Evolutionary conservation across 73 alveolate genomes (phyloP).

Genomic region (Paramecium sonneborni): DNA sequence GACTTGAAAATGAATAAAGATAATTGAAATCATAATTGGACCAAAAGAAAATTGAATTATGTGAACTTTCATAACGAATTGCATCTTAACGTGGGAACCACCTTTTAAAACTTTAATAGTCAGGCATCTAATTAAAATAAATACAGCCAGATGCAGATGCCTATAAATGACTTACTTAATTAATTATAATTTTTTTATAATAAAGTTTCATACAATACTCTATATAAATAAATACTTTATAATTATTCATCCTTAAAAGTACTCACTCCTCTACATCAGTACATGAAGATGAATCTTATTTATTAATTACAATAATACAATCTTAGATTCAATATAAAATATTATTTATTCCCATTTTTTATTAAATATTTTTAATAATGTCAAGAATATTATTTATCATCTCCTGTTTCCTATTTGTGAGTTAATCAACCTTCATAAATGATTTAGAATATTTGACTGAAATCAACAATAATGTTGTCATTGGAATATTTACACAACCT

Average conservation of each 20-base stretch:
- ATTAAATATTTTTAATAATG: not conserved
- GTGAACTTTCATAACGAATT: not conserved
- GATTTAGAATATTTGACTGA: not conserved
- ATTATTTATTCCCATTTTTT: not conserved
- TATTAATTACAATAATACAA: too few relatives aligned
- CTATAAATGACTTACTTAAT: not conserved
- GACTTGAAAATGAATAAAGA: not conserved
- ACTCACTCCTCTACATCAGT: too few relatives aligned
- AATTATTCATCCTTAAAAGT: not conserved
- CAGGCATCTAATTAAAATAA: not conserved
- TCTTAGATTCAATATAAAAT: too few relatives aligned
- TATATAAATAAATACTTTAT: not conserved
- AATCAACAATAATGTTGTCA: slow-evolving; percentile 22
- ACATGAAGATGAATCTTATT: too few relatives aligned
- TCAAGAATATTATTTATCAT: not conserved
- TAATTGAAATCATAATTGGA: not conserved
- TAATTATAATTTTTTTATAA: not conserved
- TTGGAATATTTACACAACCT: slow-evolving; percentile 60
- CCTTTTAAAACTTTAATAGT: not conserved
- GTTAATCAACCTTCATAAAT: not conserved
- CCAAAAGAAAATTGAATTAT: not conserved
- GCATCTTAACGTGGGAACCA: not conserved
- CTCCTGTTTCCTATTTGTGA: not conserved
- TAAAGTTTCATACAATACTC: not conserved
- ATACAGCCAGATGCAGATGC: not conserved